Evolutionary conservation across 1,284 basidiomycete species (phyloP).

Genomic region (Singerocomus inundabilis): DNA sequence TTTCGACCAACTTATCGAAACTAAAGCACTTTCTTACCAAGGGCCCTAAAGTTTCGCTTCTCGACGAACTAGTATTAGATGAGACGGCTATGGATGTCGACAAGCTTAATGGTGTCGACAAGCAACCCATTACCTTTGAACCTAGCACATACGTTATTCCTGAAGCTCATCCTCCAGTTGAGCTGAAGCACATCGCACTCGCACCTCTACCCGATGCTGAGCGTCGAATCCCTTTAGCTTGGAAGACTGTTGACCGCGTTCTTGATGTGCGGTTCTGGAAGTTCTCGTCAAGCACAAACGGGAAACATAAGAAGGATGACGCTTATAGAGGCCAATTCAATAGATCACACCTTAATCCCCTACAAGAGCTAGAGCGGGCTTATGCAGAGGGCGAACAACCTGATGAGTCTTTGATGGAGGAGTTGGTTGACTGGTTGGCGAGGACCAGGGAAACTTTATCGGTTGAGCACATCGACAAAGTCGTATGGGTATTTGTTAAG

Average conservation of each 20-base stretch:
- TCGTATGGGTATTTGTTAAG: slow-evolving; percentile 83
- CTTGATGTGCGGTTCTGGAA: slow-evolving; percentile 71
- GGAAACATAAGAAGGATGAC: slow-evolving; percentile 23
- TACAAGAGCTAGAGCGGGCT: slow-evolving; percentile 40
- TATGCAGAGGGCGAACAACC: slow-evolving; percentile 61
- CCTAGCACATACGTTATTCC: slow-evolving; percentile 37
- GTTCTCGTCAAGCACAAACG: slow-evolving; percentile 6
- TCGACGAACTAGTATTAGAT: slow-evolving; percentile 45
- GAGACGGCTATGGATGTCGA: slow-evolving; percentile 33
- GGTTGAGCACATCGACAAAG: slow-evolving; percentile 52
- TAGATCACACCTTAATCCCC: slow-evolving; percentile 22
- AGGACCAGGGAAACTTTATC: slow-evolving; percentile 45
- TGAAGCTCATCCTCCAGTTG: slow-evolving; percentile 34
- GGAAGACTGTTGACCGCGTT: slow-evolving; percentile 81
- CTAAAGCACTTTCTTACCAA: slow-evolving; percentile 74
- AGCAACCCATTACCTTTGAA: slow-evolving; percentile 34
- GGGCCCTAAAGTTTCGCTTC: slow-evolving; percentile 69
- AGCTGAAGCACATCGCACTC: slow-evolving; percentile 21
- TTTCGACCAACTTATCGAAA: slow-evolving; percentile 57
- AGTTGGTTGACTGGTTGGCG: slow-evolving; percentile 59
- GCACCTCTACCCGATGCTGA: slow-evolving; percentile 59
- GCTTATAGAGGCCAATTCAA: slow-evolving; percentile 36
- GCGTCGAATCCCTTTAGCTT: slow-evolving; percentile 63
- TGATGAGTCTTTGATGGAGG: slow-evolving; percentile 46
- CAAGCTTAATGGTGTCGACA: slow-evolving; percentile 35